Evolutionary conservation across 2,329 filamentous ascomycete genomes (phyloP), one percentile per base, ranked within the genome.

Genomic region (Orbilia quercus): DNA sequence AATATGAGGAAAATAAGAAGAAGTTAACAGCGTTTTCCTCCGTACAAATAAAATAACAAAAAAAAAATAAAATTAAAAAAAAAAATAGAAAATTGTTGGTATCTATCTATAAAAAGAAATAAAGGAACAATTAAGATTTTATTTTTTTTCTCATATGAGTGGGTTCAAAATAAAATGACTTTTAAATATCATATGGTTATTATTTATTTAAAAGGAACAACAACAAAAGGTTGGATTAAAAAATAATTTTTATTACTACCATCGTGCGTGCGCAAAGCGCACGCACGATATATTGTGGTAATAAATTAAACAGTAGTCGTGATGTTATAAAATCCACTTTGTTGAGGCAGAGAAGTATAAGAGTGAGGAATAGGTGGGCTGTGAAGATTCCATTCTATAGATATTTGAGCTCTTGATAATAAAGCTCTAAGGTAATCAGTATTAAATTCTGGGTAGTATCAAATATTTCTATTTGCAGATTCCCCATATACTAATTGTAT

Each of bases 381-480:
- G 16, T 57, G 53, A 20, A 57, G 20, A 57, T 57, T 57, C 40
- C 53, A 57, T 57, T 57, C 53, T 57, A 57, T 57, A 57, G 53
- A 57, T 20, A 57, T 57, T 57, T 57, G 53, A 57, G 53, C 53
- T 57, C 53, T 57, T 44, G 53, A 57, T 57, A 57, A 57, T 57
- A 57, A 42, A 42, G 53, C 53, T 57, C 53, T 57, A 57, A 57
- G 53, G 40, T 57, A 57, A 44, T 57, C 53, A 42, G 53, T 57
- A 57, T 44, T 57, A 57, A 57, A 57, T 57, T 57, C 53, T 57
- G 53, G 53, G 36, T 57, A 57, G 40, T 57, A 57, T 57, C 53
- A 57, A 57, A 57, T 57, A 57, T 57, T 57, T 57, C 53, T 57
- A 57, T 44, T 57, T 57, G 53, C 53, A 57, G 53, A 57, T 57